These are phyloP conservation scores for Sistotremastrum suecicum DNA, from an alignment of 768 basidiomycete species.

Conservation along the genomic window DNA sequence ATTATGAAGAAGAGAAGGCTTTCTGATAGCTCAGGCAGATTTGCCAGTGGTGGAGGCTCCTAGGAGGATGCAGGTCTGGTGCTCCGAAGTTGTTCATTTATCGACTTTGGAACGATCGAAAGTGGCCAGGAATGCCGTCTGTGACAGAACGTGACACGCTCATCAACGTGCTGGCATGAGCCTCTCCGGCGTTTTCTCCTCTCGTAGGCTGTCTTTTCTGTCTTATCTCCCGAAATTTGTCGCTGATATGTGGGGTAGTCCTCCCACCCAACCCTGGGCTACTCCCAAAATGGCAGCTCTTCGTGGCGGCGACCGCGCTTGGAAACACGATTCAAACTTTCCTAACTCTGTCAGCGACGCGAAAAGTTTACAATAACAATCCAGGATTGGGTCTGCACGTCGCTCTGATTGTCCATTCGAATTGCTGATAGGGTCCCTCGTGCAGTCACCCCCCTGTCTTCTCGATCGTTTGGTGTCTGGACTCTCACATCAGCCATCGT, in stretches of 20 bases:
- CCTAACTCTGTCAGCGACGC: conserved; percentile 60
- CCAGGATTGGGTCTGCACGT: conserved; percentile 14
- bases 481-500: conserved; percentile 76
- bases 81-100: too few species aligned
- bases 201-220: neutral
- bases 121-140: too few species aligned
- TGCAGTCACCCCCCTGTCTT: conserved; percentile 74
- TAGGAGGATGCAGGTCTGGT: too few species aligned
- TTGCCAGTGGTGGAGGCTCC: too few species aligned
- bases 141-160: too few species aligned
- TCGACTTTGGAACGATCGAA: too few species aligned
- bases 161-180: too few species aligned
- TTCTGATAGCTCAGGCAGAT: too few species aligned
- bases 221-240: neutral
- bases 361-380: conserved; percentile 50
- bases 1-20: too few species aligned
- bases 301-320: conserved; percentile 61
- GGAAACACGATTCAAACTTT: conserved; percentile 86
- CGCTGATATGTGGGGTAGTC: conserved; percentile 21
- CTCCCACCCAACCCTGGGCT: conserved; percentile 54
- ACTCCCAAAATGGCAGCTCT: conserved; percentile 80
- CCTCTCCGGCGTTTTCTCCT: neutral
- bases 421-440: neutral
- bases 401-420: conserved; percentile 9
- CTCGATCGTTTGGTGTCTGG: conserved; percentile 86